Evolutionary conservation across 257 asterid species (phyloP), one percentile per base, ranked within the genome.

Genomic region (Lycium barbarum): DNA sequence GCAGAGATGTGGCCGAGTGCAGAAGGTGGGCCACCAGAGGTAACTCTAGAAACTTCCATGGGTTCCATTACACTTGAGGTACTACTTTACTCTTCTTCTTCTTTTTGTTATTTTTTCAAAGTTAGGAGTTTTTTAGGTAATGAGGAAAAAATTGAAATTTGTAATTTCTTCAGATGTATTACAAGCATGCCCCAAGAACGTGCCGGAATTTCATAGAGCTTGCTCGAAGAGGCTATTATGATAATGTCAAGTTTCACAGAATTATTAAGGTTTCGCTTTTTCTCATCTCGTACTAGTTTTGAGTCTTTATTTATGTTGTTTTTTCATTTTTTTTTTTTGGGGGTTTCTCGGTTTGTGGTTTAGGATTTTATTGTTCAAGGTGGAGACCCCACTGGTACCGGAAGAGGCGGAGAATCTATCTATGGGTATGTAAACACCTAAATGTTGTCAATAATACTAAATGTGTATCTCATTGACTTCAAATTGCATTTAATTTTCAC

Each of bases 301-400:
- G 47, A 7, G 72, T 66, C 7, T 18, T 54, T 54, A 15, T 43
- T 10, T 66, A 67, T 59, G 22, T 84, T 18, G 57, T 65, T 84
- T 73, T 4, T 38, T 70, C 33, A 15, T 36, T n/a, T 17, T 67
- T 66, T 5, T 0, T 15, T 20, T 71, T 35, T 79, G 59, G n/a
- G 63, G 71, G 13, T 54, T 2, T 61, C n/a, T 84, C 67, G 51
- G 20, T 84, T 74, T 83, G 87, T 55, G 66, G 26, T 87, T 4
- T 53, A 95, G 97, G 98, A 95, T 86, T 96, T 96, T 72, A 87
- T 95, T 51, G 97, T 95, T 65, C 99, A 96, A 91, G 99, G 98
- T 85, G 99, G 99, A 67, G 99, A 96, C 54, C 99, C 99, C 53
- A 96, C 99, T 61, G 99, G 94, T 73, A 96, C 98, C 15, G 99